Conservation (phyloP, 352 stramenopile genomes). For the Pythium apleroticum region DNA sequence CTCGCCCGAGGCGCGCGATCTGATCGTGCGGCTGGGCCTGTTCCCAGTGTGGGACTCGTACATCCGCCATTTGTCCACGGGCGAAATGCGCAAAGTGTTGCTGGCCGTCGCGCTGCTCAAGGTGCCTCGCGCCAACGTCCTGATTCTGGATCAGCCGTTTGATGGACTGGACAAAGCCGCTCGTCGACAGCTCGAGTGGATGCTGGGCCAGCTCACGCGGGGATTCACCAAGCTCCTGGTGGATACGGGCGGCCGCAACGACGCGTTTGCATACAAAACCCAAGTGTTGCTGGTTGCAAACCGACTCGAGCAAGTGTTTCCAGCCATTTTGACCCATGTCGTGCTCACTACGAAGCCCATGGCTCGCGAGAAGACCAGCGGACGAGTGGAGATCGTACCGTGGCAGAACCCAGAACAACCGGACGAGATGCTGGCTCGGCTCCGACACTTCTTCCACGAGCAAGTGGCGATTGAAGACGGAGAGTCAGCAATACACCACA, state of each 20-base stretch:
- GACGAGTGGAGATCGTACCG: conserved; percentile 35
- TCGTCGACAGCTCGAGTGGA: conserved; percentile 72
- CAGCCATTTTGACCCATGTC: conserved; percentile 73
- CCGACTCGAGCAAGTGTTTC: conserved; percentile 85
- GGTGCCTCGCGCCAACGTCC: conserved; percentile 63
- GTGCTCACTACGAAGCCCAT: conserved; percentile 42
- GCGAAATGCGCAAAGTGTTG: conserved; percentile 92
- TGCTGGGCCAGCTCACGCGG: conserved; percentile 80
- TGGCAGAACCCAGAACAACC: conserved; percentile 28
- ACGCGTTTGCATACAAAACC: conserved; percentile 81
- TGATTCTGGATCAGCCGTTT: conserved; percentile 93
- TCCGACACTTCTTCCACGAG: conserved; percentile 9
- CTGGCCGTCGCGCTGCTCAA: conserved; percentile 82
- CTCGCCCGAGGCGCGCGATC: conserved; percentile 72
- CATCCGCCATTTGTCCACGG: conserved; percentile 88
- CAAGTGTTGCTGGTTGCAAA: conserved; percentile 90
- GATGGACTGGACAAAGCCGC: conserved; percentile 91
- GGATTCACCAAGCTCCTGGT: conserved; percentile 91
- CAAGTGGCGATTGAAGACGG: neutral
- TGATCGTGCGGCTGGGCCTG: conserved; percentile 92
- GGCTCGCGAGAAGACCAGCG: neutral
- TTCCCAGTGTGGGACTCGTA: conserved; percentile 84
- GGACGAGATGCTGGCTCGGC: conserved; percentile 11
- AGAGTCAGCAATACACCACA: neutral
- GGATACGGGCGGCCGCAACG: conserved; percentile 80